phyloP scores from a whole-genome alignment of 768 basidiomycete species.

The Boletus rubroflammeus region DNA sequence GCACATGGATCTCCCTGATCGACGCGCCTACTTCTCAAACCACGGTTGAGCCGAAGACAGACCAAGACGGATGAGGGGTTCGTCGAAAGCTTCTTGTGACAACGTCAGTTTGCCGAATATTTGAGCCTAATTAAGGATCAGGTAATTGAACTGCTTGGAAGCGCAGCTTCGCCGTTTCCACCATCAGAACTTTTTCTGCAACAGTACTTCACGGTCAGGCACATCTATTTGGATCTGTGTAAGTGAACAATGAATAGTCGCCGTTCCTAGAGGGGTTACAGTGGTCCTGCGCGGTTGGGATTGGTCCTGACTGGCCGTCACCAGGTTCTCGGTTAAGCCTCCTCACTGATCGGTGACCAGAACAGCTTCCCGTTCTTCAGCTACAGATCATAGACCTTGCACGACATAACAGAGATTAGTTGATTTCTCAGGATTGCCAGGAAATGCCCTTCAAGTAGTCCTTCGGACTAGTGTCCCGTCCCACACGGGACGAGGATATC shows the following conservation, averaged over 20 bases:
- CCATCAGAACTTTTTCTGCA: conserved; percentile 4
- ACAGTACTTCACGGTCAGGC: neutral
- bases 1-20: conserved; percentile 8
- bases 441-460: conserved; percentile 1
- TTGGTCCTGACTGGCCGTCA: neutral
- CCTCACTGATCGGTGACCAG: neutral
- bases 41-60: conserved; percentile 7
- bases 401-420: neutral
- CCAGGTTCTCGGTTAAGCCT: neutral
- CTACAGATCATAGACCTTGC: neutral
- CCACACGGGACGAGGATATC: neutral
- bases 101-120: conserved; percentile 17
- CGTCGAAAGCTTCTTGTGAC: conserved; percentile 7
- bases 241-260: conserved; percentile 5
- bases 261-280: neutral
- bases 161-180: conserved; percentile 14
- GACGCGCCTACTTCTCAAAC: neutral
- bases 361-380: conserved; percentile 1
- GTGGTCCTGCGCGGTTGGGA: neutral
- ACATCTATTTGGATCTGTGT: neutral
- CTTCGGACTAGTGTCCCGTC: conserved; percentile 4
- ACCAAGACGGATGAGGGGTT: conserved; percentile 3
- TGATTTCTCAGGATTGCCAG: neutral
- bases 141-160: conserved; percentile 18
- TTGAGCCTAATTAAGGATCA: conserved; percentile 18